Evolutionary conservation across 2,329 filamentous ascomycete species (phyloP).

Genomic region (Beauveria pseudobassiana): DNA sequence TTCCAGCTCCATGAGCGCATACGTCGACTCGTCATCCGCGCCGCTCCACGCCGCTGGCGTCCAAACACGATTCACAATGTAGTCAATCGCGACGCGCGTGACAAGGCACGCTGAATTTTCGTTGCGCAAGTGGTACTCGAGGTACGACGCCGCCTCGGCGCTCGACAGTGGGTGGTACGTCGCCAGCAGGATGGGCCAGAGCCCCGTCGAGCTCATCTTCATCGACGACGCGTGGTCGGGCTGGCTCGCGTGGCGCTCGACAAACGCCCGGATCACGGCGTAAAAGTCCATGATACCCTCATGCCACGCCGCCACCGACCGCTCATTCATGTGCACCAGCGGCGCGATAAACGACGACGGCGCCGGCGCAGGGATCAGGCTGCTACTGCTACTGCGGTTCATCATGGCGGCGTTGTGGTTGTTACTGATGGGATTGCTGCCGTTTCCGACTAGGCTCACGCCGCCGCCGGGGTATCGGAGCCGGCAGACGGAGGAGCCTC

Average conservation of each 20-base stretch:
- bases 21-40: conserved; percentile 27
- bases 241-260: conserved; percentile 26
- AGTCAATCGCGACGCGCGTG: conserved; percentile 34
- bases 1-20: conserved; percentile 28
- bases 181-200: conserved; percentile 30
- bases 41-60: conserved; percentile 32
- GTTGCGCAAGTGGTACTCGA: conserved; percentile 32
- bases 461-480: conserved; percentile 5
- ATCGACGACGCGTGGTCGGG: conserved; percentile 22
- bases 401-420: conserved; percentile 12
- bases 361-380: background rate
- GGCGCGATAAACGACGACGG: conserved; percentile 16
- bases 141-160: conserved; percentile 31
- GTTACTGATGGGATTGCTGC: background rate
- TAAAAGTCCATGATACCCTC: conserved; percentile 31
- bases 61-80: conserved; percentile 35
- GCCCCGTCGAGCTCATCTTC: conserved; percentile 22
- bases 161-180: conserved; percentile 31
- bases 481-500: conserved; percentile 14
- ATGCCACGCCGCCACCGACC: conserved; percentile 27
- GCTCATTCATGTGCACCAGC: conserved; percentile 29
- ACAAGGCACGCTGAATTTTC: conserved; percentile 34
- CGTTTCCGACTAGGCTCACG: background rate
- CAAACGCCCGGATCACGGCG: conserved; percentile 27
- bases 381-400: conserved; percentile 9